These are phyloP conservation scores for Citrullus amarus DNA, from an alignment of 306 rosid genomes.

Conservation along the genomic window DNA sequence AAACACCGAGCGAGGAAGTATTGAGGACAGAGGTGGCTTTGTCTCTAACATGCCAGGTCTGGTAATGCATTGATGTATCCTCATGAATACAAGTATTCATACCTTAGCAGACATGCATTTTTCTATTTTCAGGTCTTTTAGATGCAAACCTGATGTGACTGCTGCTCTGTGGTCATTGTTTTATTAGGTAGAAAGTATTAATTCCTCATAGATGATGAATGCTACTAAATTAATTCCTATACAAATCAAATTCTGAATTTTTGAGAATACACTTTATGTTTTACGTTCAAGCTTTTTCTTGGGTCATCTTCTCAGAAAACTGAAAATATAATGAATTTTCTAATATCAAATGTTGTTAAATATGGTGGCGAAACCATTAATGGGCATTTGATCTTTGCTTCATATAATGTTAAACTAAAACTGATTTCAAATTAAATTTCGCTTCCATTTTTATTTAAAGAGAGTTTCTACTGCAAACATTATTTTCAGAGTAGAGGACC, in stretches of 20 bases:
- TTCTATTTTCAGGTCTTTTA: neutral
- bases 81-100: neutral
- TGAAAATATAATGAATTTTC: neutral
- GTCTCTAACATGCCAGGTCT: conserved; percentile 96
- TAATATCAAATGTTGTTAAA: neutral
- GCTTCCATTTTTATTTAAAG: neutral
- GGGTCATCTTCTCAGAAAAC: neutral
- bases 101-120: neutral
- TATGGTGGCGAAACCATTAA: neutral
- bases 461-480: neutral
- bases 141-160: neutral
- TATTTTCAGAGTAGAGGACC: neutral
- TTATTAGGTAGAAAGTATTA: neutral
- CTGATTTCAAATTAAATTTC: neutral
- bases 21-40: conserved; percentile 80
- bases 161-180: neutral
- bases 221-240: neutral
- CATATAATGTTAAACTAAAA: neutral
- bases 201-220: neutral
- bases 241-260: neutral
- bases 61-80: conserved; percentile 3
- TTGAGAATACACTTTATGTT: neutral
- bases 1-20: conserved; percentile 63
- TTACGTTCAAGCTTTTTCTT: neutral
- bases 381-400: neutral